Evolutionary conservation across 306 rosid species (phyloP).

Genomic region (Trifolium pratense): DNA sequence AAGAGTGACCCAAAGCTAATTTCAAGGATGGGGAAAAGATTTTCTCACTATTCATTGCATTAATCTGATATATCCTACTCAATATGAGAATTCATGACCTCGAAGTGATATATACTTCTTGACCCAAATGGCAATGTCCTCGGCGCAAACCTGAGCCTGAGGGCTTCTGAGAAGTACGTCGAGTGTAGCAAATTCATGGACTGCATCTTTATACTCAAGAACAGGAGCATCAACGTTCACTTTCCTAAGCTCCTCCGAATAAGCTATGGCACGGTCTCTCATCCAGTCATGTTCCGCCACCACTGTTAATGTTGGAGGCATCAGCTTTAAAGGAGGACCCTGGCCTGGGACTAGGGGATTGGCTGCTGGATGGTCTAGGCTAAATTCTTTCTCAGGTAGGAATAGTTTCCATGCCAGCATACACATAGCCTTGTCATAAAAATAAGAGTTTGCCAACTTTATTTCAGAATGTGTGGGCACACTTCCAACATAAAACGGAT

Average conservation of each 20-base stretch:
- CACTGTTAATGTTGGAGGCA: constrained; percentile 94
- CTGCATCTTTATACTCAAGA: constrained; percentile 90
- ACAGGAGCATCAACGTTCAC: constrained; percentile 91
- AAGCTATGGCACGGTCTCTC: constrained; percentile 98
- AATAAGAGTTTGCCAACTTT: constrained; percentile 90
- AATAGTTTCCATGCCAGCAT: constrained; percentile 92
- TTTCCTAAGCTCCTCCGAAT: constrained; percentile 93
- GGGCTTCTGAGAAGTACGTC: constrained; percentile 91
- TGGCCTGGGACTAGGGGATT: constrained; percentile 77
- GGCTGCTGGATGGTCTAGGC: constrained; percentile 89
- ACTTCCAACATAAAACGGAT: constrained; percentile 86
- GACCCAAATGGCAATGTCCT: constrained; percentile 97
- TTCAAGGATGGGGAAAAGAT: constrained; percentile 27
- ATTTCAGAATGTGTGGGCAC: constrained; percentile 92
- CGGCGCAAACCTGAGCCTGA: constrained; percentile 90
- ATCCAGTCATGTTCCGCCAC: constrained; percentile 98
- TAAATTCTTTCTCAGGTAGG: constrained; percentile 81
- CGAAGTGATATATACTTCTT: constrained; percentile 88
- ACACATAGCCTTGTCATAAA: constrained; percentile 95
- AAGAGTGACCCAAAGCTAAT: constrained; percentile 30
- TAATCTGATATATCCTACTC: constrained; percentile 41
- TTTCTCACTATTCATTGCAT: constrained; percentile 26
- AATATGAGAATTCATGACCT: constrained; percentile 96
- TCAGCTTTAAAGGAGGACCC: constrained; percentile 78
- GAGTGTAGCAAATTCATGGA: constrained; percentile 92